Percentiles rank a stretch among this genome's conserved stretches.
Conservation (phyloP, 139 green algal genomes). For the Nannochloris sp. region DNA sequence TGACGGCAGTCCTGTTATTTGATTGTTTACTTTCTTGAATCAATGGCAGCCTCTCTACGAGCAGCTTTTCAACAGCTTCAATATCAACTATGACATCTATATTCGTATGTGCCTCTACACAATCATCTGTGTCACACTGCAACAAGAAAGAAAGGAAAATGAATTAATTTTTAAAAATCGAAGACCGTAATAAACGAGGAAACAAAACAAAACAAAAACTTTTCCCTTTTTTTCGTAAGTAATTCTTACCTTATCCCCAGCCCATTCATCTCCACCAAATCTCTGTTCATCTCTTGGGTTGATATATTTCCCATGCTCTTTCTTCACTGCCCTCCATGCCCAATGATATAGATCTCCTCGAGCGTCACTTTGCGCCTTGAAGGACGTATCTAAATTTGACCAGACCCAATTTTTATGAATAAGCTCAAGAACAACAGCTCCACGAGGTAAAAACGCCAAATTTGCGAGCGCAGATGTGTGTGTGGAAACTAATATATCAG, state of each 20-base stretch:
- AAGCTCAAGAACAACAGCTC: constrained; percentile 67
- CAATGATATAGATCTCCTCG: constrained; percentile 88
- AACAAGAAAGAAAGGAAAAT: constrained; percentile 7
- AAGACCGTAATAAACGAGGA: neutral
- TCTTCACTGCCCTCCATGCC: constrained; percentile 56
- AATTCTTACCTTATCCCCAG: constrained; percentile 21
- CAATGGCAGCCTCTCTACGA: constrained; percentile 54
- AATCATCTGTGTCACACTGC: constrained; percentile 69
- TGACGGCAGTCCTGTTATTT: constrained; percentile 35
- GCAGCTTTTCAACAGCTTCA: constrained; percentile 34
- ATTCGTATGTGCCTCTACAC: constrained; percentile 77
- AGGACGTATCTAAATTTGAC: constrained; percentile 48
- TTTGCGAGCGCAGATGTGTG: constrained; percentile 85
- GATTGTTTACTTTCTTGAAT: constrained; percentile 55
- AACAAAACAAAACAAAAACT: neutral
- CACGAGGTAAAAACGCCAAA: constrained; percentile 67
- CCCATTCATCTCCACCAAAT: constrained; percentile 54
- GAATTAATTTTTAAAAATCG: neutral
- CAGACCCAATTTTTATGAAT: constrained; percentile 83
- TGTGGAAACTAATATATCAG: constrained; percentile 64
- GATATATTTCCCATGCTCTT: constrained; percentile 74
- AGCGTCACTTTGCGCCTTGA: constrained; percentile 55
- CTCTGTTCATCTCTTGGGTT: constrained; percentile 39
- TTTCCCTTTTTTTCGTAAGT: neutral
- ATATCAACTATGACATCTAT: constrained; percentile 74